Percentiles rank a stretch among this genome's conserved stretches.
Conservation (phyloP, 164 flowering plant species). For the Cinnamomum micranthum region DNA sequence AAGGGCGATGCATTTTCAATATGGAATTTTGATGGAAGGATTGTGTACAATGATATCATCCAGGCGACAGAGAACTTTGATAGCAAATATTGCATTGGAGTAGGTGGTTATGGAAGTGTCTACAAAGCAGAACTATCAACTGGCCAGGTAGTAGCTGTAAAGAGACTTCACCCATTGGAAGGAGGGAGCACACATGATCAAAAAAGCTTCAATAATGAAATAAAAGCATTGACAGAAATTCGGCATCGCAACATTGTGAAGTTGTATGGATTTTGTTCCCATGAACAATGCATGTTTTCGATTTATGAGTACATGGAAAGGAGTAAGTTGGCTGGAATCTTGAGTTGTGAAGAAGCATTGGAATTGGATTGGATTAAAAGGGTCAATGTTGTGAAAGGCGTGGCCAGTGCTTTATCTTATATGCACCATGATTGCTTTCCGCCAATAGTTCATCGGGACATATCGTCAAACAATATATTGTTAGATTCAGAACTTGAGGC, state of each 20-base stretch:
- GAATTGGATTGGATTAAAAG: conserved; percentile 17
- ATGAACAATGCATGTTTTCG: background rate
- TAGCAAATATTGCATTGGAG: conserved; percentile 6
- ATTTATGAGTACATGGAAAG: conserved; percentile 12
- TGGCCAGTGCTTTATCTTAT: conserved; percentile 7
- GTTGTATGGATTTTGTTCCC: conserved; percentile 8
- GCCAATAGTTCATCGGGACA: conserved; percentile 13
- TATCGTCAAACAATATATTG: conserved; percentile 12
- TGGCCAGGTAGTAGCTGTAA: conserved; percentile 14
- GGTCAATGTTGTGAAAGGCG: conserved; percentile 8
- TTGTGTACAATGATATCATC: conserved; percentile 4
- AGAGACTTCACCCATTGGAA: conserved; percentile 3
- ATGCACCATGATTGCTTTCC: conserved; percentile 12
- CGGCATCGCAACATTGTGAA: conserved; percentile 13
- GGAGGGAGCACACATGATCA: background rate
- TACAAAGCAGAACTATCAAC: conserved; percentile 7
- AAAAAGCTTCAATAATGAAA: background rate
- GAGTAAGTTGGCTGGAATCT: background rate
- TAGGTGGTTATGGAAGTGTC: conserved; percentile 15
- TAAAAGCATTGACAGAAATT: conserved; percentile 5
- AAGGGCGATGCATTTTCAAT: background rate
- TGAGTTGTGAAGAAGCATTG: background rate
- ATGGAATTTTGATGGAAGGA: conserved; percentile 1
- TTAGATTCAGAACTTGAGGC: conserved; percentile 8
- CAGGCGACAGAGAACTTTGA: conserved; percentile 11